Evolutionary conservation across 2,329 filamentous ascomycete genomes (phyloP).

Genomic region (Pseudonectria buxi): DNA sequence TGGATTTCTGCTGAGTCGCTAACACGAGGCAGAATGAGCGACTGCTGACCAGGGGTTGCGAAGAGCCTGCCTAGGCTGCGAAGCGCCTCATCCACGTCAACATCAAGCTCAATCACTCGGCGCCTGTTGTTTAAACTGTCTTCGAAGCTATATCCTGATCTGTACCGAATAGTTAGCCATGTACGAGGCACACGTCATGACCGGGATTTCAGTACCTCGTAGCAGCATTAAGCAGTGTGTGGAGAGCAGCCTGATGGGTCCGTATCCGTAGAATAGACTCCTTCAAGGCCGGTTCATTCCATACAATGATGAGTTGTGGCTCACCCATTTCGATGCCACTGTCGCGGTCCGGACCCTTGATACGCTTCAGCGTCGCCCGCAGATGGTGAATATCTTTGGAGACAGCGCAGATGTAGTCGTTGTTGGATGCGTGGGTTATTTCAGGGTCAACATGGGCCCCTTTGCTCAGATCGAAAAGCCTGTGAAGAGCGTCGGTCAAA

Average conservation of each 20-base stretch:
- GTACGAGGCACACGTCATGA: not conserved
- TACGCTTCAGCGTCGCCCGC: conserved; percentile 18
- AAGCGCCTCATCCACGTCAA: conserved; percentile 18
- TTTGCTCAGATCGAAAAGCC: conserved; percentile 19
- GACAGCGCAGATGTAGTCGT: conserved; percentile 20
- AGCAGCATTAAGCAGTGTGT: conserved; percentile 21
- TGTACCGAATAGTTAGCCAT: conserved; percentile 8
- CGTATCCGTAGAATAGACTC: conserved; percentile 15
- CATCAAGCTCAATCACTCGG: conserved; percentile 22
- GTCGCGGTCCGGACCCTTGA: conserved; percentile 20
- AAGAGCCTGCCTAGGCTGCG: conserved; percentile 19
- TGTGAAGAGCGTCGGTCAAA: conserved; percentile 20
- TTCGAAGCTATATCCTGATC: conserved; percentile 15
- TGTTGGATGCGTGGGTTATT: conserved; percentile 17
- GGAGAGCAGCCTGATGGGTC: conserved; percentile 21
- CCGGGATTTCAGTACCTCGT: conserved; percentile 11
- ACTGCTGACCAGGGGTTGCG: conserved; percentile 16
- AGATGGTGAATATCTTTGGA: conserved; percentile 21
- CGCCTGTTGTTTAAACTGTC: conserved; percentile 15
- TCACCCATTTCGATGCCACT: conserved; percentile 21
- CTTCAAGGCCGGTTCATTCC: conserved; percentile 20
- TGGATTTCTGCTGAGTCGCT: conserved; percentile 23
- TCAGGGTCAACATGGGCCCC: conserved; percentile 13
- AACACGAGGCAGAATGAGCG: conserved; percentile 18
- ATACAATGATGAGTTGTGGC: conserved; percentile 22